A percentile compares a stretch with the other conserved stretches of the same genome.
Evolutionary conservation across 208 protist species (phyloP).

Genomic region (Leishmania martiniquensis): DNA sequence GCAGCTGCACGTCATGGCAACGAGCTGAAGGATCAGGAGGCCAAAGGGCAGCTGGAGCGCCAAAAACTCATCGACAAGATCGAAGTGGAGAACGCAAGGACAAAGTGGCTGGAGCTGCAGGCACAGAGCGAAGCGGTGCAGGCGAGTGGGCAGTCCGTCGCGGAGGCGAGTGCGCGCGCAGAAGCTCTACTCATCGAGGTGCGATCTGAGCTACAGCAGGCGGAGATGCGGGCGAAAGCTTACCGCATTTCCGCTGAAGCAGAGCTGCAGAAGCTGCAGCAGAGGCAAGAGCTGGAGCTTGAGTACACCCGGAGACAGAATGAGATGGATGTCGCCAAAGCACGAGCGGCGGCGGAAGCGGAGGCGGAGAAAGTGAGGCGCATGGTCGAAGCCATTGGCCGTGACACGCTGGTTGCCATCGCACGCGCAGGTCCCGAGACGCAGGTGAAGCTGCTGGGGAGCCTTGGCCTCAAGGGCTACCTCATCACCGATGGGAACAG

Average conservation of each 20-base stretch:
- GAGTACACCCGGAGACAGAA: conserved; percentile 82
- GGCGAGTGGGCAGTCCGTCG: conserved; percentile 91
- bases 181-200: conserved; percentile 91
- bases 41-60: conserved; percentile 90
- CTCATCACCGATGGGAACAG: conserved; percentile 97
- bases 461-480: conserved; percentile 94
- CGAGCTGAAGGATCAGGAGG: conserved; percentile 93
- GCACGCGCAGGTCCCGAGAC: conserved; percentile 94
- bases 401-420: conserved; percentile 92
- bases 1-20: conserved; percentile 92
- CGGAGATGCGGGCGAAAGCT: conserved; percentile 81
- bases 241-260: conserved; percentile 83
- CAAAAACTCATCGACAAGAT: conserved; percentile 92
- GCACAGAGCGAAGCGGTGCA: conserved; percentile 93
- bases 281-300: conserved; percentile 86
- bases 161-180: conserved; percentile 91
- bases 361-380: conserved; percentile 91
- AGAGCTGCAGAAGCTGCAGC: conserved; percentile 86
- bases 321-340: conserved; percentile 88
- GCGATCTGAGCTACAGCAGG: conserved; percentile 88
- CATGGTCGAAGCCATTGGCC: conserved; percentile 89
- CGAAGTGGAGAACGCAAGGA: conserved; percentile 83
- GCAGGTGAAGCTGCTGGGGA: conserved; percentile 95
- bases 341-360: conserved; percentile 67
- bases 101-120: conserved; percentile 88